Evolutionary conservation across 192 early-diverging fungal species (phyloP), one percentile per base, ranked within the genome.

Genomic region (Dissophora globulifera): DNA sequence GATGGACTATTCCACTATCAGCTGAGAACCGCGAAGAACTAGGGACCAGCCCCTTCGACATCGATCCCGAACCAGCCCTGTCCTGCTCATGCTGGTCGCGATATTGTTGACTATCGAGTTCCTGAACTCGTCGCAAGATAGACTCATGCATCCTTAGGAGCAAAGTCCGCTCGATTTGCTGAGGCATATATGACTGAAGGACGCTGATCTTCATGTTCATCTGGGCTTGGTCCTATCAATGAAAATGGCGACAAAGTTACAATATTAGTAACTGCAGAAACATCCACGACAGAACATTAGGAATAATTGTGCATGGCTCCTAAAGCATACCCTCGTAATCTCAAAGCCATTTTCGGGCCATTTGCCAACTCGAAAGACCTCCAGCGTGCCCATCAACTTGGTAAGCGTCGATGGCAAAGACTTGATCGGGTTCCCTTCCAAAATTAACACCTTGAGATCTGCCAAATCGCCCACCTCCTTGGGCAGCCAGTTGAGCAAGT

Each of bases 81-180:
- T 78, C 67, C 46, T 62, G 22, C 22, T 63, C 65, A 25, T 60
- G 67, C 27, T 67, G 64, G 11, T 69, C 75, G 41, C 59, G 49
- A 23, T 76, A 67, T 31, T 72, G 74, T 31, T 68, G 62, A 50
- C 75, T 68, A 26, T 83, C 81, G 12, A 83, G 57, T 59, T 83
- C 81, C 33, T 79, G 70, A n/a, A 83, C 48, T 23, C 81, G 78
- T 20, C 66, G 69, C 26, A 83, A 46, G 30, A 83, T 80, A 10
- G 81, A 71, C 27, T 83, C 81, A 38, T 83, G 81, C 81, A 83
- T 80, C 50, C 78, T 75, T 79, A 79, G 61, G 33, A 83, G 61
- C 19, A 83, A 50, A 4, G 71, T 76, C 22, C 79, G 58, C 51
- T 83, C 81, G 27, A 83, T 79, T 20, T 78, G 71, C n/a, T 60